phyloP scores from a whole-genome alignment of 257 asterid species.

The Prunella vulgaris region DNA sequence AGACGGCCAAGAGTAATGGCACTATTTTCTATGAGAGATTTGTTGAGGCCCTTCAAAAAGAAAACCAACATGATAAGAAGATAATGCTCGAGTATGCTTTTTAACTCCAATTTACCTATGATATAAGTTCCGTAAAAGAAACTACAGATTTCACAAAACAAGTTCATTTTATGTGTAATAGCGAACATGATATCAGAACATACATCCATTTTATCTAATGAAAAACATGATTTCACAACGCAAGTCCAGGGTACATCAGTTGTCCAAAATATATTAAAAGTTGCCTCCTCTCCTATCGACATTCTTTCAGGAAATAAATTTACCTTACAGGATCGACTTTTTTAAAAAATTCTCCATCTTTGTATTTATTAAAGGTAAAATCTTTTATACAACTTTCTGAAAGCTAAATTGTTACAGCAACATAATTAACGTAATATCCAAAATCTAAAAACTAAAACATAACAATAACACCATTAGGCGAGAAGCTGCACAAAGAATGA shows the following conservation, averaged over 20 bases:
- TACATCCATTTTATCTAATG: background rate
- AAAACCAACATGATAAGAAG: conserved; percentile 25
- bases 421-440: background rate
- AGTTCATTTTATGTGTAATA: background rate
- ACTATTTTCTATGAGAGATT: conserved; percentile 87
- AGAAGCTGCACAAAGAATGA: background rate
- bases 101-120: background rate
- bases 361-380: background rate
- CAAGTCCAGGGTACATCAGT: conserved; percentile 3
- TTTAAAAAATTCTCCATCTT: background rate
- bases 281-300: background rate
- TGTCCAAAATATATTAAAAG: background rate
- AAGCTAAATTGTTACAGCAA: background rate
- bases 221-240: background rate
- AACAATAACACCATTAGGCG: background rate
- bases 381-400: background rate
- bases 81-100: background rate
- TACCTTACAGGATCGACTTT: background rate
- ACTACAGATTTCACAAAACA: background rate
- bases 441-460: background rate
- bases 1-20: conserved; percentile 93
- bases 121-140: background rate
- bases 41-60: conserved; percentile 61
- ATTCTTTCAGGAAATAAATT: background rate
- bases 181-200: background rate